Percentiles rank a stretch among this genome's conserved stretches.
Evolutionary conservation across 345 rosid species (phyloP).

Genomic region (Heritiera fomes): DNA sequence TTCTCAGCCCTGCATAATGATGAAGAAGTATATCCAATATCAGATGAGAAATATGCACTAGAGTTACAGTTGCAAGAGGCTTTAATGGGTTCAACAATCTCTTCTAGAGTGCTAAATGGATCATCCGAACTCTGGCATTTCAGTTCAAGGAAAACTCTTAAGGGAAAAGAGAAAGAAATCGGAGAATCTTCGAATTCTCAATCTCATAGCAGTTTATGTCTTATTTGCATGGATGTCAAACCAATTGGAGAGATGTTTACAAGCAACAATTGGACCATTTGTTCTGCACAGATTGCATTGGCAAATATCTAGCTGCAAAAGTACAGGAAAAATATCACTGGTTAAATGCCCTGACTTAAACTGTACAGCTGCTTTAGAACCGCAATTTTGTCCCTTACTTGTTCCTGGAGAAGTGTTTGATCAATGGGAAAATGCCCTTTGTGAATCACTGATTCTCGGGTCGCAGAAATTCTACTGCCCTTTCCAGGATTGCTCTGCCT

Average conservation of each 20-base stretch:
- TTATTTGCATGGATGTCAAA: constrained; percentile 41
- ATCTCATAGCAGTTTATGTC: constrained; percentile 29
- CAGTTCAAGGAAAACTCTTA: neutral
- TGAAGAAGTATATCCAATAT: constrained; percentile 33
- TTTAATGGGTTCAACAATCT: constrained; percentile 24
- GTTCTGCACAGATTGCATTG: constrained; percentile 39
- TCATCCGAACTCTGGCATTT: neutral
- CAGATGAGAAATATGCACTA: constrained; percentile 39
- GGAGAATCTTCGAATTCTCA: constrained; percentile 15
- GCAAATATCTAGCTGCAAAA: constrained; percentile 29
- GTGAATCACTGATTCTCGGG: constrained; percentile 25
- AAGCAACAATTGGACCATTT: constrained; percentile 27
- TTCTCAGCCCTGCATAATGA: constrained; percentile 26
- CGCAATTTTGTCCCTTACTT: constrained; percentile 26
- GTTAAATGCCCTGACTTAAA: constrained; percentile 32
- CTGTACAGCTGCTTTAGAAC: constrained; percentile 34
- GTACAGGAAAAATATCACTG: neutral
- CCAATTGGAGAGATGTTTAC: constrained; percentile 26
- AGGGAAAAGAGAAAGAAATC: constrained; percentile 4
- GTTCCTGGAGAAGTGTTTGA: constrained; percentile 37
- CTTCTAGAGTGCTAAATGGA: neutral
- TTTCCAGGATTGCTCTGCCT: constrained; percentile 36
- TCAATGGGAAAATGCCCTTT: constrained; percentile 37
- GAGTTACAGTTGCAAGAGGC: constrained; percentile 44
- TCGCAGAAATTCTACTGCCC: constrained; percentile 41